phyloP scores from a whole-genome alignment of 257 asterid genomes.

The Avicennia marina region DNA sequence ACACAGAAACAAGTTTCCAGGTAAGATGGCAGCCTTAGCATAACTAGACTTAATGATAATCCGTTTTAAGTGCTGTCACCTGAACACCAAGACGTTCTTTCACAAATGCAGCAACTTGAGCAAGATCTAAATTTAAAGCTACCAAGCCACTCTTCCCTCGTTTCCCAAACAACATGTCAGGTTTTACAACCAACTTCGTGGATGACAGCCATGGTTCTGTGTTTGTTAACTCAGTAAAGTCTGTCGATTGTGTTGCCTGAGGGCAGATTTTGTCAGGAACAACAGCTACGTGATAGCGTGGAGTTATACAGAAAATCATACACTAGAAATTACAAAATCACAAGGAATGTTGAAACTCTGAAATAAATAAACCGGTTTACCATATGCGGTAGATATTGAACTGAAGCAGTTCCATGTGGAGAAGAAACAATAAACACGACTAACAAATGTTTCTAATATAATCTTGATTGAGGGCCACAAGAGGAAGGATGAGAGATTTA shows the following conservation, averaged over 20 bases:
- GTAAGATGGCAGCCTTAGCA: constrained; percentile 25
- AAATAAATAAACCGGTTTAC: too few relatives aligned
- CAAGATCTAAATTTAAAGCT: constrained; percentile 74
- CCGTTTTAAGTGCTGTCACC: constrained; percentile 36
- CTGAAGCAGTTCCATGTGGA: too few relatives aligned
- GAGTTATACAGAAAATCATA: constrained; percentile 6
- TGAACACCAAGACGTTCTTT: constrained; percentile 83
- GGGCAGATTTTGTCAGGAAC: constrained; percentile 14
- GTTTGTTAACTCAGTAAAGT: constrained; percentile 73
- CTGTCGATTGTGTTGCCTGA: constrained; percentile 68
- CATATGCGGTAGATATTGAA: too few relatives aligned
- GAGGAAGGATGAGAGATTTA: too few relatives aligned
- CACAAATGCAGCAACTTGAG: constrained; percentile 83
- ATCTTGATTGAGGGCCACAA: too few relatives aligned
- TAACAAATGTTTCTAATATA: background rate
- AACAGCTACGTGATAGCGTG: background rate
- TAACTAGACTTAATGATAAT: background rate
- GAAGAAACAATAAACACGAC: background rate
- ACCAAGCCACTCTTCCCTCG: constrained; percentile 97
- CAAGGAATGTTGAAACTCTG: background rate
- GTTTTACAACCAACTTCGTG: constrained; percentile 82
- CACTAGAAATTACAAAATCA: background rate
- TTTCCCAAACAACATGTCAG: constrained; percentile 92
- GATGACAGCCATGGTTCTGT: constrained; percentile 87
- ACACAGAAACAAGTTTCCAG: constrained; percentile 5